phyloP scores from a whole-genome alignment of 257 asterid species.

The Solanum habrochaites region DNA sequence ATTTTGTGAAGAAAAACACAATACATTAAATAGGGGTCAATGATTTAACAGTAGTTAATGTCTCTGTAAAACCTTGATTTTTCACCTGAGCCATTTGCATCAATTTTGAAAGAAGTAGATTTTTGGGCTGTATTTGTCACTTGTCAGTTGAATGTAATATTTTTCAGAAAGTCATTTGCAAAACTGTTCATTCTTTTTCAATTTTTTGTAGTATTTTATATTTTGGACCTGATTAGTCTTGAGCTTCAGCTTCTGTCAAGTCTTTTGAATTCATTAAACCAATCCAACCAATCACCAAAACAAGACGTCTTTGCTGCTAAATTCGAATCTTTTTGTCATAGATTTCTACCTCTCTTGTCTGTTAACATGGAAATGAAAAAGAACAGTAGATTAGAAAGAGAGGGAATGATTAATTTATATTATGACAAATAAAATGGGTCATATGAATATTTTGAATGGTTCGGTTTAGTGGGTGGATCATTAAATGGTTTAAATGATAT shows the following conservation, averaged over 20 bases:
- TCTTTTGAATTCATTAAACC: slow-evolving; percentile 17
- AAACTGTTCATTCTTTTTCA: slow-evolving; percentile 11
- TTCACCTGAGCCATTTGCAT: slow-evolving; percentile 6
- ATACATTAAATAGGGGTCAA: neutral
- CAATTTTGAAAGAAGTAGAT: neutral
- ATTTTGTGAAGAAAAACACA: slow-evolving; percentile 1
- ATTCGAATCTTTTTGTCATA: slow-evolving; percentile 21
- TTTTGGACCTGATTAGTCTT: neutral
- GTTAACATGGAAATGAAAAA: too few relatives aligned
- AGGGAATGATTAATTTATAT: too few relatives aligned
- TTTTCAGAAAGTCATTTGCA: slow-evolving; percentile 46
- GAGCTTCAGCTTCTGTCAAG: slow-evolving; percentile 11
- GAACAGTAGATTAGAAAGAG: too few relatives aligned
- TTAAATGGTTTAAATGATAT: too few relatives aligned
- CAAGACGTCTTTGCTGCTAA: slow-evolving; percentile 1
- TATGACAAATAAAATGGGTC: too few relatives aligned
- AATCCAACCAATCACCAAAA: neutral
- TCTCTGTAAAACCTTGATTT: slow-evolving; percentile 25
- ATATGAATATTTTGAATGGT: too few relatives aligned
- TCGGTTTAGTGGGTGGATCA: too few relatives aligned
- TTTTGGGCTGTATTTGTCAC: neutral
- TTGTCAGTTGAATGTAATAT: slow-evolving; percentile 11
- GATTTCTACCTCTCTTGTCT: slow-evolving; percentile 16
- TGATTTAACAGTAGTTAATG: neutral
- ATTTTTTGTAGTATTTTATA: slow-evolving; percentile 12